Evolutionary conservation across 2,329 filamentous ascomycete species (phyloP).

Genomic region (Nemania abortiva): DNA sequence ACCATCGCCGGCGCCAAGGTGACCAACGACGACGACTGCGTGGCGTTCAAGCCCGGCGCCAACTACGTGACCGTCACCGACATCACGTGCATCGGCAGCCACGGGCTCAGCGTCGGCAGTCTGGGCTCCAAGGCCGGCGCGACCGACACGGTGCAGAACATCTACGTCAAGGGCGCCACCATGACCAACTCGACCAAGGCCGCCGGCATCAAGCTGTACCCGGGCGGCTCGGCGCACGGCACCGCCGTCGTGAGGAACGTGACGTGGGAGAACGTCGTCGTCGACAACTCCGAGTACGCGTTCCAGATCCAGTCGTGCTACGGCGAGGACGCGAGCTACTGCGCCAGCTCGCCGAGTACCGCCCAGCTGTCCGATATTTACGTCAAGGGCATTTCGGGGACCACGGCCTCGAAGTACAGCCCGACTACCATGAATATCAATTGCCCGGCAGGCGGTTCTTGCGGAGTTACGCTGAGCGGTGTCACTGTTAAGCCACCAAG

Average conservation of each 20-base stretch:
- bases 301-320: constrained; percentile 39
- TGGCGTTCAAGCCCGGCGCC: constrained; percentile 34
- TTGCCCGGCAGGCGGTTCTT: constrained; percentile 27
- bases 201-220: constrained; percentile 35
- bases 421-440: constrained; percentile 33
- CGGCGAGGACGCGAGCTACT: constrained; percentile 27
- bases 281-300: constrained; percentile 36
- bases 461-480: constrained; percentile 30
- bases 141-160: constrained; percentile 32
- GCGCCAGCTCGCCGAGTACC: constrained; percentile 28
- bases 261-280: constrained; percentile 33
- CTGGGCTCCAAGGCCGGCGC: constrained; percentile 19
- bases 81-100: constrained; percentile 32
- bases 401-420: constrained; percentile 23
- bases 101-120: constrained; percentile 36
- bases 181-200: constrained; percentile 35
- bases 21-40: constrained; percentile 35
- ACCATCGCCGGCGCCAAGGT: constrained; percentile 28
- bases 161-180: constrained; percentile 28
- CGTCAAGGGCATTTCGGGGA: constrained; percentile 27
- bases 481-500: constrained; percentile 31
- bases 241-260: constrained; percentile 33
- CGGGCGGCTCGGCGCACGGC: constrained; percentile 27
- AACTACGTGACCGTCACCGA: constrained; percentile 33
- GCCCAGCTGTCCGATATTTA: constrained; percentile 32